Percentiles rank a stretch among this genome's conserved stretches.
phyloP scores from a whole-genome alignment of 495 filamentous ascomycete genomes.

The Penicillium ucsense region DNA sequence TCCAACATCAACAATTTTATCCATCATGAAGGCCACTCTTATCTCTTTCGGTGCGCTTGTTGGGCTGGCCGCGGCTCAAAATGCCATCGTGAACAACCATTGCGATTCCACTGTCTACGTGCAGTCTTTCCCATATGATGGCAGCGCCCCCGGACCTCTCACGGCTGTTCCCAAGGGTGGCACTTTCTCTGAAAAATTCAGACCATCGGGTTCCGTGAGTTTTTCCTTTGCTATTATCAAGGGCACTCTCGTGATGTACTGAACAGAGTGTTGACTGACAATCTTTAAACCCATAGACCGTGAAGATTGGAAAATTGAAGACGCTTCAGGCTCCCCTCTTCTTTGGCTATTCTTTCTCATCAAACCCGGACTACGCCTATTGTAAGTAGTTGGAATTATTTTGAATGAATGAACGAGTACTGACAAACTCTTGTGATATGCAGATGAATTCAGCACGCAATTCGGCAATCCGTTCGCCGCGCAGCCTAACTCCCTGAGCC shows the following conservation, averaged over 20 bases:
- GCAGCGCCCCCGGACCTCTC: conserved; percentile 18
- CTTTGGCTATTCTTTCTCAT: conserved; percentile 22
- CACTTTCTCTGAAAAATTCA: conserved; percentile 19
- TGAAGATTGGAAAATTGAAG: conserved; percentile 22
- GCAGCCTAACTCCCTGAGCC: conserved; percentile 17
- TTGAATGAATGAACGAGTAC: neutral
- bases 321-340: conserved; percentile 18
- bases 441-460: conserved; percentile 20
- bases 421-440: conserved; percentile 3
- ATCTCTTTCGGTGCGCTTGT: conserved; percentile 14
- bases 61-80: conserved; percentile 17
- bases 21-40: conserved; percentile 16
- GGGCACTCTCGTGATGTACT: neutral
- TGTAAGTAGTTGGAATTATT: conserved; percentile 14
- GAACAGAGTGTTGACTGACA: conserved; percentile 5
- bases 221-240: conserved; percentile 1
- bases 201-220: conserved; percentile 19
- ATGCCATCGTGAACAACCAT: conserved; percentile 19
- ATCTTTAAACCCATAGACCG: conserved; percentile 12
- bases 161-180: conserved; percentile 16
- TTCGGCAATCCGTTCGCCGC: conserved; percentile 23
- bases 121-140: conserved; percentile 23
- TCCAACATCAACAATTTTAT: neutral
- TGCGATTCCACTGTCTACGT: conserved; percentile 18
- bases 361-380: conserved; percentile 21